A percentile compares a stretch with the other conserved stretches of the same genome.
Evolutionary conservation across 2,329 filamentous ascomycete genomes (phyloP).

Genomic region (Botrytis aclada): DNA sequence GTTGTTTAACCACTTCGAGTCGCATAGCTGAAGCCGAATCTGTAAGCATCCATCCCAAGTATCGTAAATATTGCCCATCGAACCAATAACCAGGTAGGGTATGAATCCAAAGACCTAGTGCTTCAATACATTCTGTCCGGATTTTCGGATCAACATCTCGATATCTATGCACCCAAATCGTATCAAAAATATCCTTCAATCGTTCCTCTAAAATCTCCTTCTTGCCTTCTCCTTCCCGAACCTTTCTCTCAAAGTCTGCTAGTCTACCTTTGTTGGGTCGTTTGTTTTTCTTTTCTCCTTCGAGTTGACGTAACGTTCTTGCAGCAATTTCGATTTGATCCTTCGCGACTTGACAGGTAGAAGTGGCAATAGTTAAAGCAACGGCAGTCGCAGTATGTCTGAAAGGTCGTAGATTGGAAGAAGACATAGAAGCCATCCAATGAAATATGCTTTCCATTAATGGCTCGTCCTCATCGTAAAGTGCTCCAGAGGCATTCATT

Average conservation of each 20-base stretch:
- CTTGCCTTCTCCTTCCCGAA: constrained; percentile 46
- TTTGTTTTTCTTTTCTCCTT: constrained; percentile 71
- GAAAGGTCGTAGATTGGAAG: constrained; percentile 82
- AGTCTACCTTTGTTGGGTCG: constrained; percentile 76
- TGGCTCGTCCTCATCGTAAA: constrained; percentile 66
- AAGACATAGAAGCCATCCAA: constrained; percentile 91
- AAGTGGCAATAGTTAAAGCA: constrained; percentile 73
- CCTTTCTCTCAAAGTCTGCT: constrained; percentile 66
- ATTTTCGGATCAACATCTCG: constrained; percentile 90
- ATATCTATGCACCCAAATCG: constrained; percentile 92
- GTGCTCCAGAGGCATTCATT: constrained; percentile 74
- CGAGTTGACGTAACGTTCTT: constrained; percentile 73
- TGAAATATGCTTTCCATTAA: constrained; percentile 85
- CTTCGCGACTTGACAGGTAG: constrained; percentile 70
- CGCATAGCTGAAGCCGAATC: constrained; percentile 73
- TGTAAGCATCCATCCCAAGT: constrained; percentile 92
- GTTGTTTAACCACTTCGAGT: constrained; percentile 81
- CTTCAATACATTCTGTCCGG: constrained; percentile 81
- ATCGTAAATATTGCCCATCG: constrained; percentile 84
- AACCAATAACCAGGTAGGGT: constrained; percentile 84
- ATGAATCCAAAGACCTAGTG: constrained; percentile 85
- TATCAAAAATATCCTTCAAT: constrained; percentile 84
- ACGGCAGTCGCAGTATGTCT: constrained; percentile 90
- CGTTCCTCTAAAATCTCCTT: constrained; percentile 62
- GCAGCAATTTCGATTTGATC: constrained; percentile 70